Percentiles rank a stretch among this genome's conserved stretches.
phyloP scores from a whole-genome alignment of 179 eudicot genomes.

The Drosera spatulata region DNA sequence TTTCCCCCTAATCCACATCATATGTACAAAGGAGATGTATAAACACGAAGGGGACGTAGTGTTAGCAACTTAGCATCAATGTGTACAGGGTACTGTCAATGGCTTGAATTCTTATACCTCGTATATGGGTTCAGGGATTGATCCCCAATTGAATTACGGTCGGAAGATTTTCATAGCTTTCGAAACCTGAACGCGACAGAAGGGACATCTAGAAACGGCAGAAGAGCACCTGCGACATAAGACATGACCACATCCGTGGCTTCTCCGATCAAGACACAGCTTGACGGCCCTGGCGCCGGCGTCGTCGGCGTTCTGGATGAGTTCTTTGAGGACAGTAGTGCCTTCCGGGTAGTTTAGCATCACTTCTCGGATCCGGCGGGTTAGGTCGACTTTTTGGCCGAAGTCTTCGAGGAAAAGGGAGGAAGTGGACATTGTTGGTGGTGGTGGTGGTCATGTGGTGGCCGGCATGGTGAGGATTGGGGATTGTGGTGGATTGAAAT shows the following conservation, averaged over 20 bases:
- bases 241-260: conserved; percentile 84
- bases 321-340: conserved; percentile 79
- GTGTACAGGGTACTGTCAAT: no score
- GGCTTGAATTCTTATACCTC: no score
- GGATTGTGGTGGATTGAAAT: no score
- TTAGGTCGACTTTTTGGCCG: conserved; percentile 94
- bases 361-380: conserved; percentile 85
- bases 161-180: conserved; percentile 74
- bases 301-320: conserved; percentile 92
- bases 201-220: conserved; percentile 92
- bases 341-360: conserved; percentile 85
- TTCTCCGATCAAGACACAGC: conserved; percentile 76
- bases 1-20: no score
- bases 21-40: no score
- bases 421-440: neutral
- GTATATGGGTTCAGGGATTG: no score
- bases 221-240: conserved; percentile 88
- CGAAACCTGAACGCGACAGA: conserved; percentile 84
- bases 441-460: neutral
- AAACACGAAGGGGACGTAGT: no score
- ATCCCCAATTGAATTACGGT: no score
- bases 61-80: no score
- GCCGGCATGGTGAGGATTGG: no score
- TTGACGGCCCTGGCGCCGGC: conserved; percentile 89
- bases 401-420: conserved; percentile 66